These are phyloP conservation scores for Geotrichum candidum DNA, from an alignment of 1,139 yeast species.

Conservation along the genomic window DNA sequence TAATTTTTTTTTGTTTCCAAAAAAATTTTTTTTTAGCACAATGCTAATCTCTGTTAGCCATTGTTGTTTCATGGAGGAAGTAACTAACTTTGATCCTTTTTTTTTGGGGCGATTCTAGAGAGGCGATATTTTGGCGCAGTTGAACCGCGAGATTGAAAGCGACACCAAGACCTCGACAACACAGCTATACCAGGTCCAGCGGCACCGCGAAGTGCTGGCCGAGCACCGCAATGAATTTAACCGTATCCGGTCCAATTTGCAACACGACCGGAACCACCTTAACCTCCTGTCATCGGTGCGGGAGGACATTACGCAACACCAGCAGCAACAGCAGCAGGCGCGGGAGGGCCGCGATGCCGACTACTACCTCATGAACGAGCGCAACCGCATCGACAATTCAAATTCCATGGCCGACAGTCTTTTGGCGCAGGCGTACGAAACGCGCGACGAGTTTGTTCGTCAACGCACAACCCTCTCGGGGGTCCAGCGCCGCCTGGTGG, in stretches of 20 bases:
- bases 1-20: conserved; percentile 14
- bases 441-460: conserved; percentile 73
- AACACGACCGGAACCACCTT: conserved; percentile 68
- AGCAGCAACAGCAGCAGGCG: background rate
- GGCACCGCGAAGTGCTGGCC: conserved; percentile 70
- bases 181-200: conserved; percentile 71
- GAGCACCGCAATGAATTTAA: conserved; percentile 64
- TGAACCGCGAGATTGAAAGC: conserved; percentile 47
- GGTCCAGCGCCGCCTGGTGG: conserved; percentile 60
- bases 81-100: background rate
- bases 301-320: conserved; percentile 61
- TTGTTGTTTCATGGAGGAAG: background rate
- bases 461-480: conserved; percentile 62
- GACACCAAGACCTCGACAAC: conserved; percentile 60
- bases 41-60: background rate
- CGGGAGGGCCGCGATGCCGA: conserved; percentile 45
- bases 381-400: conserved; percentile 65
- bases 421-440: conserved; percentile 76
- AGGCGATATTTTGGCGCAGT: conserved; percentile 39
- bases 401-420: conserved; percentile 73
- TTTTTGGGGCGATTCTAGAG: conserved; percentile 30
- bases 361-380: conserved; percentile 73
- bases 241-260: conserved; percentile 53
- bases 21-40: background rate
- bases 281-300: conserved; percentile 72